phyloP scores from a whole-genome alignment of 2,329 filamentous ascomycete species.

The Sclerotinia borealis region DNA sequence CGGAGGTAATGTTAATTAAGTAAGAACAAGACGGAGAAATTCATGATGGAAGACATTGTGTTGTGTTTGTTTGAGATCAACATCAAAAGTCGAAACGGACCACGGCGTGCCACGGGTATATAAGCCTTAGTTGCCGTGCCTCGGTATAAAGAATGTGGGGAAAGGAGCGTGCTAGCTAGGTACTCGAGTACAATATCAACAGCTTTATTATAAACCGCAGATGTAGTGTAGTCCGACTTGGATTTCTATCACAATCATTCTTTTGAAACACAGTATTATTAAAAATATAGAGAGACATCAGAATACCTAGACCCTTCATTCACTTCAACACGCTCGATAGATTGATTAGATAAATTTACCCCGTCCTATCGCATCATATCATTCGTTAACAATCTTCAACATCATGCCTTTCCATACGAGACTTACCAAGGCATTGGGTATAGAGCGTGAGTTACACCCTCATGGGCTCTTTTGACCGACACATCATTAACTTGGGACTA shows the following conservation, averaged over 20 bases:
- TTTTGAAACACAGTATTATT: background rate
- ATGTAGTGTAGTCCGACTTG: background rate
- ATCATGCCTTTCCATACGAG: constrained; percentile 37
- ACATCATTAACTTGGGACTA: background rate
- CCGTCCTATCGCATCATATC: background rate
- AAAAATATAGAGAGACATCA: constrained; percentile 10
- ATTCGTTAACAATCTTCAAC: constrained; percentile 7
- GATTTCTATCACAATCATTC: background rate
- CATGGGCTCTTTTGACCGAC: background rate
- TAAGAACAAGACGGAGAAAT: background rate
- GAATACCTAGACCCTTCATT: constrained; percentile 15
- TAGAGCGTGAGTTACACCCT: constrained; percentile 31
- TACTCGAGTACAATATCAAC: too few relatives aligned
- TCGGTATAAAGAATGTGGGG: constrained; percentile 11
- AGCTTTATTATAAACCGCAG: background rate
- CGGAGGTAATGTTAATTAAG: background rate
- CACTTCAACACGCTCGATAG: background rate
- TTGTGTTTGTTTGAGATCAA: background rate
- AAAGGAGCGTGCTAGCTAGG: background rate
- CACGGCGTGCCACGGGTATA: background rate
- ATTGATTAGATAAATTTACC: background rate
- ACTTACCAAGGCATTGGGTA: constrained; percentile 37
- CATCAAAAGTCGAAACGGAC: background rate
- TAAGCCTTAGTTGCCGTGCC: constrained; percentile 8
- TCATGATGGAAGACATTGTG: background rate